These are phyloP conservation scores for Spergularia marina DNA, from an alignment of 148 eudicot genomes.

Conservation along the genomic window DNA sequence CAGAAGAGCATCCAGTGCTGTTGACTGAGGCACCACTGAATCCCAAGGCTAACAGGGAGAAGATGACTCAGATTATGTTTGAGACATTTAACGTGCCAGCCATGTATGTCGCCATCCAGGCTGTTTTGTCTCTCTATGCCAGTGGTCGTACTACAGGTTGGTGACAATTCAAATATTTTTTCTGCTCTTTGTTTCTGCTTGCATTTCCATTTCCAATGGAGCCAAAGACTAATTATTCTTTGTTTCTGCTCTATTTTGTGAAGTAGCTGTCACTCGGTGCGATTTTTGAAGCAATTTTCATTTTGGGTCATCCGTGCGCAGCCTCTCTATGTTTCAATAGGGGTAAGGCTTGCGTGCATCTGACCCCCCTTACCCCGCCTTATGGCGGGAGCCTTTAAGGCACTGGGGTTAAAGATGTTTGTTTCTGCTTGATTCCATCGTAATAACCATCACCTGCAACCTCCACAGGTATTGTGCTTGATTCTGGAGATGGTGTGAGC, in stretches of 20 bases:
- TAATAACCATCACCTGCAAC: neutral
- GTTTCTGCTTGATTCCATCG: neutral
- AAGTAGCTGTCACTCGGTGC: too few species aligned
- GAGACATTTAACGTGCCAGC: slow-evolving; percentile 60
- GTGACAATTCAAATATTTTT: neutral
- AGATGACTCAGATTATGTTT: slow-evolving; percentile 61
- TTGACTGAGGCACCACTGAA: slow-evolving; percentile 61
- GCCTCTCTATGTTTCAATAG: too few species aligned
- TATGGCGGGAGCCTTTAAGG: too few species aligned
- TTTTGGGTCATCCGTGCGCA: too few species aligned
- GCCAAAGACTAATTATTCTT: too few species aligned
- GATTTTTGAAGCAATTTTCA: too few species aligned
- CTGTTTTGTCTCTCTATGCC: slow-evolving; percentile 60
- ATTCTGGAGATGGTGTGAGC: slow-evolving; percentile 40
- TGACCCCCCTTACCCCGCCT: too few species aligned
- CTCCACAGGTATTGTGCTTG: slow-evolving; percentile 34
- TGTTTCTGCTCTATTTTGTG: too few species aligned
- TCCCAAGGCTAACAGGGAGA: slow-evolving; percentile 55
- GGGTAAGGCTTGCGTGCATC: too few species aligned
- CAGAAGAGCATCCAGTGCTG: slow-evolving; percentile 60
- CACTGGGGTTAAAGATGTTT: too few species aligned
- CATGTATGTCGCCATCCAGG: slow-evolving; percentile 59
- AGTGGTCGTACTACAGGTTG: slow-evolving; percentile 63
- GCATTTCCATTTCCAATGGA: too few species aligned
- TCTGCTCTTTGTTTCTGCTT: neutral